A percentile compares a stretch with the other conserved stretches of the same genome.
Evolutionary conservation across 441 rosid species (phyloP).

Genomic region (Euphorbia corollata): DNA sequence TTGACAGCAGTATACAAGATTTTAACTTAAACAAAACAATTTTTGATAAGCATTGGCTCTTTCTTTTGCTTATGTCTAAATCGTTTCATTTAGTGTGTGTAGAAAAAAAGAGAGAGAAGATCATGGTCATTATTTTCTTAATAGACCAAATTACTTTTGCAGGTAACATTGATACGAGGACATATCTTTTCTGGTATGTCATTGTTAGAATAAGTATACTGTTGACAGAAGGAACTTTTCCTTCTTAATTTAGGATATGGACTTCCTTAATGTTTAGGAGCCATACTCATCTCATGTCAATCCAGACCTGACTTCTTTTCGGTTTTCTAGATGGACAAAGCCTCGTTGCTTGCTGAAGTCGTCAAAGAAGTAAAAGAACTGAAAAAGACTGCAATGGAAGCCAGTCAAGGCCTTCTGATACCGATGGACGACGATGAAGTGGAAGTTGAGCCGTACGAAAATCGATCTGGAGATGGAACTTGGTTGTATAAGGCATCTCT

Average conservation of each 20-base stretch:
- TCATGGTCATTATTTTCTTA: neutral
- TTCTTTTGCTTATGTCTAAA: neutral
- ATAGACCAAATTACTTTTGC: conserved; percentile 21
- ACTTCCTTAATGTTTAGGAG: too few relatives aligned
- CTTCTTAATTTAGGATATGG: neutral
- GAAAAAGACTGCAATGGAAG: conserved; percentile 40
- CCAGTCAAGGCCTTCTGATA: conserved; percentile 39
- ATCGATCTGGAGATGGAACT: conserved; percentile 25
- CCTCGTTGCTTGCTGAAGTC: conserved; percentile 61
- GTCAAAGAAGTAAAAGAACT: conserved; percentile 48
- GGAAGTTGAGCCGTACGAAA: conserved; percentile 32
- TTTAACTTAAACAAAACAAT: too few relatives aligned
- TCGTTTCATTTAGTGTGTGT: neutral
- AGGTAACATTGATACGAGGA: conserved; percentile 24
- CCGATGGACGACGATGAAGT: conserved; percentile 54
- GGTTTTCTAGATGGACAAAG: conserved; percentile 55
- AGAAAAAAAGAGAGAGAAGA: neutral
- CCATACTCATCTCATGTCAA: neutral
- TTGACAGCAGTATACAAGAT: too few relatives aligned
- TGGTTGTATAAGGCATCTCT: conserved; percentile 41
- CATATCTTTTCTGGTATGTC: conserved; percentile 24
- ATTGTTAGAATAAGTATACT: conserved; percentile 6
- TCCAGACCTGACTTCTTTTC: conserved; percentile 5
- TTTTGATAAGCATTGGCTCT: too few relatives aligned
- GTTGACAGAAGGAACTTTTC: neutral